A percentile compares a stretch with the other conserved stretches of the same genome.
Conservation (phyloP, 768 basidiomycete species). For the Dentipellis fragilis region DNA sequence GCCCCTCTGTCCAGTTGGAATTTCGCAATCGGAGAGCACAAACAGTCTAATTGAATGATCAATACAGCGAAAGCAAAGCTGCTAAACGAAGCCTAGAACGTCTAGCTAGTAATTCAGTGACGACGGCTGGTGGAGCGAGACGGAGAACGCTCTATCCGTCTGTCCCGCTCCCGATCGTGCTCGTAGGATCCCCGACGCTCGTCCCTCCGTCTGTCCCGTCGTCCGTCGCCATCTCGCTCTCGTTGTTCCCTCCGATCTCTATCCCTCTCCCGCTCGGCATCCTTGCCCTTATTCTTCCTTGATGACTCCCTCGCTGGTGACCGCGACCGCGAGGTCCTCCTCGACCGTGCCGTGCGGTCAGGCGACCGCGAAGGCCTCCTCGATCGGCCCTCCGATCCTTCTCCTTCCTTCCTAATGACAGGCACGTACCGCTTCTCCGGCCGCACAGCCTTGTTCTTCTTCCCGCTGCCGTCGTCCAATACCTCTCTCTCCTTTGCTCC, state of each 20-base stretch:
- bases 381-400: slow-evolving; percentile 15
- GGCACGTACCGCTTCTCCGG: slow-evolving; percentile 79
- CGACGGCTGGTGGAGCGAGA: slow-evolving; percentile 3
- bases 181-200: not conserved
- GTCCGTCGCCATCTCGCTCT: not conserved
- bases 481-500: slow-evolving; percentile 84
- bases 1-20: no score
- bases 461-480: slow-evolving; percentile 56
- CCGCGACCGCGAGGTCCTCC: slow-evolving; percentile 3
- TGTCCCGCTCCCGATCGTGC: slow-evolving; percentile 16
- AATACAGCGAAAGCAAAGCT: no score
- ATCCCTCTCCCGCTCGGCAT: not conserved
- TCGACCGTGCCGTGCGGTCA: slow-evolving; percentile 3
- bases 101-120: not conserved
- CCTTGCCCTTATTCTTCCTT: not conserved
- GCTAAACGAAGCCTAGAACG: no score
- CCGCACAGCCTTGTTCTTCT: slow-evolving; percentile 30
- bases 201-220: slow-evolving; percentile 1
- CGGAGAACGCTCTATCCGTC: slow-evolving; percentile 5
- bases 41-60: no score
- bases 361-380: slow-evolving; percentile 4
- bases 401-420: slow-evolving; percentile 55
- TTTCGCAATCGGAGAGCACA: no score
- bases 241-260: not conserved
- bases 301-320: not conserved